A percentile compares a stretch with the other conserved stretches of the same genome.
These are phyloP conservation scores for Saccharomyces hybrid DNA, from an alignment of 1,139 yeast genomes.

Conservation along the genomic window DNA sequence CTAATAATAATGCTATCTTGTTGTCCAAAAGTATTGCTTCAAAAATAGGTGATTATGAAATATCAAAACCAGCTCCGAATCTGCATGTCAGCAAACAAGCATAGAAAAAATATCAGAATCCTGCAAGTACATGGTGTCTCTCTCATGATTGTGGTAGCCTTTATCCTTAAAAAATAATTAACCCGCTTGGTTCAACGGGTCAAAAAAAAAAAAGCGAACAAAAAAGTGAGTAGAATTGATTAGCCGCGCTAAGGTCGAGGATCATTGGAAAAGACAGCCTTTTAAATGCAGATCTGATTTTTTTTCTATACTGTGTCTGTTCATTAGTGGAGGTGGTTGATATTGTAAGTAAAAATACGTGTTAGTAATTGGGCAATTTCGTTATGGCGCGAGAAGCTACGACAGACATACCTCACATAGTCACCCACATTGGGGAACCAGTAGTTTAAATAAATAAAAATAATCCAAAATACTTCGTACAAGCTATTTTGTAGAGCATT, in stretches of 20 bases:
- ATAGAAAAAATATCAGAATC: neutral
- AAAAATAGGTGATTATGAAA: neutral
- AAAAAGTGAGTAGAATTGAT: neutral
- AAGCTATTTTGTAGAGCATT: neutral
- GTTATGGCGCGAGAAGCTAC: neutral
- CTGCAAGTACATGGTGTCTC: neutral
- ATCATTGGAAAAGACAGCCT: neutral
- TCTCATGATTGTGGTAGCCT: neutral
- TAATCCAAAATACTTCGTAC: conserved; percentile 12
- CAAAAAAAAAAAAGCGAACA: neutral
- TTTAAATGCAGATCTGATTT: neutral
- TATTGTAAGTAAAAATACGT: neutral
- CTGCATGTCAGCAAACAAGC: neutral
- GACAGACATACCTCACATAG: conserved; percentile 11
- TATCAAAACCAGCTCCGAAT: neutral
- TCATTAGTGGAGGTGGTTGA: neutral
- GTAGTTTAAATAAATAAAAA: conserved; percentile 9
- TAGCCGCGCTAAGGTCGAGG: neutral
- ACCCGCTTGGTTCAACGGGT: neutral
- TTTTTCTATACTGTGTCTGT: neutral
- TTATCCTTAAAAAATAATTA: neutral
- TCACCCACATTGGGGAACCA: conserved; percentile 12
- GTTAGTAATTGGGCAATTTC: conserved; percentile 1
- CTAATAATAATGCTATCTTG: neutral
- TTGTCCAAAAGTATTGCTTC: neutral